Conservation (phyloP, 257 asterid species). For the Solanum piurae region DNA sequence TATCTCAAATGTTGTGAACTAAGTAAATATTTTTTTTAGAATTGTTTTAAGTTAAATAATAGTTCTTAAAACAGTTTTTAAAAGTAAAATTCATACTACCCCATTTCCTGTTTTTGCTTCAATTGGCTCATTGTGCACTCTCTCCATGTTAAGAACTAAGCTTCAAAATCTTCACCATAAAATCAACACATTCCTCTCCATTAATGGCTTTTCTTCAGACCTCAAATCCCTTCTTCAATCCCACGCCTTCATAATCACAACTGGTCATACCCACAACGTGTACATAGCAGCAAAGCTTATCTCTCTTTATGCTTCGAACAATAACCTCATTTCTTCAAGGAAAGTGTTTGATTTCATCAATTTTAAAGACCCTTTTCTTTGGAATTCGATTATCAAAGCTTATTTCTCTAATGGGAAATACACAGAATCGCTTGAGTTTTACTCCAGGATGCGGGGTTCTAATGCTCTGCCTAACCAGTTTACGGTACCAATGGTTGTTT, state of each 20-base stretch:
- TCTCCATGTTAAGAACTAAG: conserved; percentile 21
- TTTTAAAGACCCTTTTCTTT: conserved; percentile 48
- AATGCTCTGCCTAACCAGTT: conserved; percentile 35
- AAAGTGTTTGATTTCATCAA: conserved; percentile 37
- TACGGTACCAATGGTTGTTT: conserved; percentile 61
- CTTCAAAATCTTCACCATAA: conserved; percentile 8
- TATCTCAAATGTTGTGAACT: no score
- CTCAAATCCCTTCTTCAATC: conserved; percentile 24
- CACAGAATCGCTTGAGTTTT: conserved; percentile 32
- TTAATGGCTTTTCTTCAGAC: conserved; percentile 5
- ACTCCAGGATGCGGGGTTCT: conserved; percentile 30
- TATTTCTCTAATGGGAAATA: conserved; percentile 47
- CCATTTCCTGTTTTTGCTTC: not conserved
- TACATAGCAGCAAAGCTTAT: conserved; percentile 63
- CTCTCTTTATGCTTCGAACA: conserved; percentile 44
- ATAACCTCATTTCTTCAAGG: conserved; percentile 29
- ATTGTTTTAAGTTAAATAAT: no score
- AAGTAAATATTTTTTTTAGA: no score
- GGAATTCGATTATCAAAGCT: conserved; percentile 73
- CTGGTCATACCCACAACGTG: conserved; percentile 39
- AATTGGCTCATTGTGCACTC: not conserved
- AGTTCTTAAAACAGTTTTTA: no score
- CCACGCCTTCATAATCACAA: conserved; percentile 42
- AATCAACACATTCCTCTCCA: conserved; percentile 34
- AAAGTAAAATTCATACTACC: not conserved